Conservation (phyloP, 1,284 basidiomycete species). For the Tremellales sp. region DNA sequence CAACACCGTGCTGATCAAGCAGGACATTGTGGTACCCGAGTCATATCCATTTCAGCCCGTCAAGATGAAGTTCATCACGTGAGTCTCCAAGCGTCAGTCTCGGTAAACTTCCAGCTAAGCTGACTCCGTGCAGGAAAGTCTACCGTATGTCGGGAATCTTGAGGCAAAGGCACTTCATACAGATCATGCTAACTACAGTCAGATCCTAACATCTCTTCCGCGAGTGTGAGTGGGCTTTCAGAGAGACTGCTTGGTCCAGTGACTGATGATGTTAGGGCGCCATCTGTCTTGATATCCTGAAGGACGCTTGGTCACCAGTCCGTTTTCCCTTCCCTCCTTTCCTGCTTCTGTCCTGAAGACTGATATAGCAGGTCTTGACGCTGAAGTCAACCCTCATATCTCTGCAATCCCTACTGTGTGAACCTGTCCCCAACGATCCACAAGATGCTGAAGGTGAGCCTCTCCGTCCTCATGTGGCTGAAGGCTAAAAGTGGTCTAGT, state of each 20-base stretch:
- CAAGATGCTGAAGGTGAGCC: constrained; percentile 79
- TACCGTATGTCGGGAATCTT: constrained; percentile 61
- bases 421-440: constrained; percentile 93
- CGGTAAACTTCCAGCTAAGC: constrained; percentile 12
- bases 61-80: constrained; percentile 95
- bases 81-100: constrained; percentile 19
- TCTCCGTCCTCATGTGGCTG: background rate
- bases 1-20: constrained; percentile 1
- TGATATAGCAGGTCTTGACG: constrained; percentile 68
- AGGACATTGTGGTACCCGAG: constrained; percentile 95
- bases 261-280: background rate
- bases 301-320: constrained; percentile 72
- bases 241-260: too few species aligned
- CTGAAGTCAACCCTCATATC: constrained; percentile 96
- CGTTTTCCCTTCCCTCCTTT: too few species aligned
- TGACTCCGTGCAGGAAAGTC: constrained; percentile 58
- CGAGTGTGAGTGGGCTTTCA: constrained; percentile 56
- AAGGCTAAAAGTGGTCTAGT: constrained; percentile 53
- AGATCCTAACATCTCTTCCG: constrained; percentile 86
- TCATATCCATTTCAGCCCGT: constrained; percentile 95
- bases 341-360: too few species aligned
- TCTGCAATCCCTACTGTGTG: constrained; percentile 90
- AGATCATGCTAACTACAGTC: too few species aligned
- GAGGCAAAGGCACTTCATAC: constrained; percentile 2
- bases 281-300: constrained; percentile 59